Evolutionary conservation across 2,329 filamentous ascomycete genomes (phyloP).

Genomic region (Xylaria digitata): DNA sequence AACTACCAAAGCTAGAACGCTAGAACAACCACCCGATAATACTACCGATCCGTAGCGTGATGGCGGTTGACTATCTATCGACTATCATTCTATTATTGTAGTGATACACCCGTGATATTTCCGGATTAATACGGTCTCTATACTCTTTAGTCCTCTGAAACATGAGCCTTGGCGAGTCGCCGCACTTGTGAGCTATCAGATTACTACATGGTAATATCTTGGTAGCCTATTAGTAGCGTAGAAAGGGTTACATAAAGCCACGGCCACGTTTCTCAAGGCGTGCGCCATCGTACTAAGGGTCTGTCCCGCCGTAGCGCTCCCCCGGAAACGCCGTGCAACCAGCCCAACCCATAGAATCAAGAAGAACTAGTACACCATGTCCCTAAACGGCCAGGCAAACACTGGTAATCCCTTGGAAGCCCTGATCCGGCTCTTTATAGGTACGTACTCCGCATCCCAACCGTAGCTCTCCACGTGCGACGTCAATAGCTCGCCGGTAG

Average conservation of each 20-base stretch:
- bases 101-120: constrained; percentile 3
- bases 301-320: constrained; percentile 24
- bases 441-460: background rate
- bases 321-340: constrained; percentile 30
- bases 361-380: background rate
- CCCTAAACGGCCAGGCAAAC: background rate
- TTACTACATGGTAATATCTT: constrained; percentile 11
- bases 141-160: constrained; percentile 12
- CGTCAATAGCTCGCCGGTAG: constrained; percentile 12
- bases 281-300: constrained; percentile 17
- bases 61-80: constrained; percentile 17
- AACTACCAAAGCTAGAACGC: constrained; percentile 7
- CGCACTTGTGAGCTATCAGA: background rate
- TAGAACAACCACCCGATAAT: constrained; percentile 31
- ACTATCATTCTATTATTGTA: background rate
- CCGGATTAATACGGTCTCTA: background rate
- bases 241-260: constrained; percentile 11
- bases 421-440: background rate
- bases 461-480: background rate
- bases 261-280: constrained; percentile 34
- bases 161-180: constrained; percentile 11
- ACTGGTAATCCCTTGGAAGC: constrained; percentile 2
- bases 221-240: background rate
- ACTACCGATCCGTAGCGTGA: constrained; percentile 28
- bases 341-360: constrained; percentile 11